A percentile compares a stretch with the other conserved stretches of the same genome.
Conservation (phyloP, 805 yeast genomes). For the Candida krabiensis region DNA sequence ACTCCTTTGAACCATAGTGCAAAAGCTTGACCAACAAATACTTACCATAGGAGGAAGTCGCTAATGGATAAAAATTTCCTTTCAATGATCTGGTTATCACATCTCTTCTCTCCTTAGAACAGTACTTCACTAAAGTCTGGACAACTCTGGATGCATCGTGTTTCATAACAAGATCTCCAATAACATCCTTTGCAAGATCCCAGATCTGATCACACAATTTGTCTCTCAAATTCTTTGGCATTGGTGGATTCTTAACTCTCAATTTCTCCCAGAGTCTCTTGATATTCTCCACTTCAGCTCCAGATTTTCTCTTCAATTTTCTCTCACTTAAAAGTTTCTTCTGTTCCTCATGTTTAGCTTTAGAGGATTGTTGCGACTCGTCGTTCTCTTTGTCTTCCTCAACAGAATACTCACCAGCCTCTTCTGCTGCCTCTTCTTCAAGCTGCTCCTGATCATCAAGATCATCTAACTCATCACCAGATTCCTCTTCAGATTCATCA, state of each 20-base stretch:
- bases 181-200: slow-evolving; percentile 73
- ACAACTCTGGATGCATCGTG: slow-evolving; percentile 97
- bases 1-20: slow-evolving; percentile 86
- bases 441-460: slow-evolving; percentile 29
- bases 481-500: slow-evolving; percentile 11
- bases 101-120: slow-evolving; percentile 76
- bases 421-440: slow-evolving; percentile 33
- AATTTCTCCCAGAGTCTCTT: slow-evolving; percentile 89
- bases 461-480: slow-evolving; percentile 35
- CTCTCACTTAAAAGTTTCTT: slow-evolving; percentile 75
- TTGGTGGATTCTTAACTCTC: slow-evolving; percentile 79
- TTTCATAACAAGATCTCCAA: slow-evolving; percentile 84
- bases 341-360: slow-evolving; percentile 81
- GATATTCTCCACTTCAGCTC: slow-evolving; percentile 78
- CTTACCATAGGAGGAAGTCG: slow-evolving; percentile 92
- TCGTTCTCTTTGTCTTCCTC: slow-evolving; percentile 33
- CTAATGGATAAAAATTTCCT: slow-evolving; percentile 76
- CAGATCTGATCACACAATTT: slow-evolving; percentile 82
- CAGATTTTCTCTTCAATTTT: slow-evolving; percentile 85
- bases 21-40: slow-evolving; percentile 83
- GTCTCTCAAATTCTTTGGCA: slow-evolving; percentile 74
- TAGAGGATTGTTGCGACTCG: slow-evolving; percentile 47
- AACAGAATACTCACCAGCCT: slow-evolving; percentile 27
- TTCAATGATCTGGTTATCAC: slow-evolving; percentile 65
- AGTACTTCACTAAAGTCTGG: slow-evolving; percentile 87